Base-by-base conservation (phyloP, 2,329 filamentous ascomycete genomes). In the Graphilbum sp. region DNA sequence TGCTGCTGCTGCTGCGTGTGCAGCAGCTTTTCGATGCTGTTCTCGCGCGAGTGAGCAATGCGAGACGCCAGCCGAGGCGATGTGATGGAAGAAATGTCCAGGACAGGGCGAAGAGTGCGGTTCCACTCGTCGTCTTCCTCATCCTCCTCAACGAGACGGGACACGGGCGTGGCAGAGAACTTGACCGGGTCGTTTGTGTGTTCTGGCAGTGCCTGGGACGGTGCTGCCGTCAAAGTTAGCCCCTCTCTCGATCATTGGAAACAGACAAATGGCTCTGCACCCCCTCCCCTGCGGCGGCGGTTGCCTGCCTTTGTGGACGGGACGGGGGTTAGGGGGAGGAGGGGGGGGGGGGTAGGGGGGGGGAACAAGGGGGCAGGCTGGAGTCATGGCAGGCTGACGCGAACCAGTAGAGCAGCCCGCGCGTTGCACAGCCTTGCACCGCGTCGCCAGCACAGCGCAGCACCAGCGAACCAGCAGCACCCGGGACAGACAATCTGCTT, bases 201-300 rank as follows among this genome's bases (percentile, higher is more conserved):
- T 52, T 73, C 69, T 55, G 67, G 63, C 61, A 66, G 59, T 60
- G 67, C 62, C 63, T 72, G 68, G 56, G 69, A 71, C 62, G 67
- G 66, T 62, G 67, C 69, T 74, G 50, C 47, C 5, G 21, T 11
- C 11, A n/a, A n/a, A n/a, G 21, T 24, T 24, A 24, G 21, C 21
- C 21, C 11, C 11, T 24, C 21, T 24, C 21, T n/a, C n/a, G n/a
- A n/a, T n/a, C n/a, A n/a, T n/a, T n/a, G n/a, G n/a, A n/a, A n/a
- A n/a, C n/a, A n/a, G n/a, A n/a, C n/a, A n/a, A n/a, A n/a, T n/a
- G n/a, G n/a, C n/a, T n/a, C n/a, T n/a, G n/a, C n/a, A n/a, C n/a
- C n/a, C n/a, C n/a, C n/a, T n/a, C n/a, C n/a, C n/a, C n/a, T n/a
- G n/a, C n/a, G n/a, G n/a, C n/a, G n/a, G n/a, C n/a, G n/a, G n/a